A percentile compares a stretch with the other conserved stretches of the same genome.
phyloP scores from a whole-genome alignment of 2,329 filamentous ascomycete genomes.

The Coniochaeta sp. region DNA sequence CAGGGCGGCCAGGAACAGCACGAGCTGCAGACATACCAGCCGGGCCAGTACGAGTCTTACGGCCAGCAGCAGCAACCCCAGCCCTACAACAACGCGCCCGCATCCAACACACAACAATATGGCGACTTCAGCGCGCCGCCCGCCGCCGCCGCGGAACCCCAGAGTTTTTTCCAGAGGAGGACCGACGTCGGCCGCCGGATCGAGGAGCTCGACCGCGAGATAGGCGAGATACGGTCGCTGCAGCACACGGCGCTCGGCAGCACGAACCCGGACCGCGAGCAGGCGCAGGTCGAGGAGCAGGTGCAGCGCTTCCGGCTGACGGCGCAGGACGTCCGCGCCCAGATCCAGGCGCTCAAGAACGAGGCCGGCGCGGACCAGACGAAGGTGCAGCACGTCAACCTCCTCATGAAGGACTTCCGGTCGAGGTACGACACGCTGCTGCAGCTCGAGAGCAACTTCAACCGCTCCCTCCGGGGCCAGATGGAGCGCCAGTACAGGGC shows the following conservation, averaged over 20 bases:
- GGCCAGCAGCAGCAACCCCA: constrained; percentile 9
- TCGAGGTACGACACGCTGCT: constrained; percentile 64
- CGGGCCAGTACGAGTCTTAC: constrained; percentile 8
- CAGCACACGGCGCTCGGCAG: constrained; percentile 67
- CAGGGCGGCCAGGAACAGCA: constrained; percentile 38
- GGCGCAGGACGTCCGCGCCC: constrained; percentile 70
- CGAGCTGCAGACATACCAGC: constrained; percentile 47
- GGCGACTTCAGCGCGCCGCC: not conserved
- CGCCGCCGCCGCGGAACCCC: constrained; percentile 17
- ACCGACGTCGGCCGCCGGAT: constrained; percentile 62
- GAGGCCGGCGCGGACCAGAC: constrained; percentile 58
- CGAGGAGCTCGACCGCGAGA: constrained; percentile 55
- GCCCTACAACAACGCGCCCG: constrained; percentile 10
- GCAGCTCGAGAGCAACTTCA: constrained; percentile 64
- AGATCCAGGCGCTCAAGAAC: constrained; percentile 68
- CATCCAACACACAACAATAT: not conserved
- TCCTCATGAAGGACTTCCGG: constrained; percentile 66
- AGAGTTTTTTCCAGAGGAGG: constrained; percentile 63
- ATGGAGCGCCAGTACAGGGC: constrained; percentile 76
- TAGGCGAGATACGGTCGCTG: constrained; percentile 60
- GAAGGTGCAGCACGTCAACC: constrained; percentile 65
- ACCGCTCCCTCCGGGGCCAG: constrained; percentile 66
- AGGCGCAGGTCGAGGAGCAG: constrained; percentile 56
- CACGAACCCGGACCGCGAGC: constrained; percentile 45
- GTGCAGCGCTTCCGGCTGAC: constrained; percentile 64